phyloP scores from a whole-genome alignment of 2,329 filamentous ascomycete species.

The Fusarium sp. region DNA sequence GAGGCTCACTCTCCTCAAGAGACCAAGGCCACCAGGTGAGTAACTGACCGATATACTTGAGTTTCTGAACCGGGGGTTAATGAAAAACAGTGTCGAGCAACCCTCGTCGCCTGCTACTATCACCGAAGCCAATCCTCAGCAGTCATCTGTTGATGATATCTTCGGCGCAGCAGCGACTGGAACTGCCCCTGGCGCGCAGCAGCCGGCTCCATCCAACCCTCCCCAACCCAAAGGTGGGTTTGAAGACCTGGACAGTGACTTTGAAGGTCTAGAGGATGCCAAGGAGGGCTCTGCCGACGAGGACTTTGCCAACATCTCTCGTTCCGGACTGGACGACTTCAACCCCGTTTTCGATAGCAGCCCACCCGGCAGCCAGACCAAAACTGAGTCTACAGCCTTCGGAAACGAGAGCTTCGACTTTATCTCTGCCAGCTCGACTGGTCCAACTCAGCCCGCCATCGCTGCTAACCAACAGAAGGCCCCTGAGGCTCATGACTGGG shows the following conservation, averaged over 20 bases:
- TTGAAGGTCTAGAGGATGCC: slow-evolving; percentile 84
- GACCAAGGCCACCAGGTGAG: slow-evolving; percentile 42
- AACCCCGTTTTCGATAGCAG: slow-evolving; percentile 83
- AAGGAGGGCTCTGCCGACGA: slow-evolving; percentile 83
- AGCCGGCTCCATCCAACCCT: slow-evolving; percentile 47
- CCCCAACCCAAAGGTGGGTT: slow-evolving; percentile 63
- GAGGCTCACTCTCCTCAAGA: slow-evolving; percentile 36
- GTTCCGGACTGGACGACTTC: slow-evolving; percentile 78
- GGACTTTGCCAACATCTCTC: slow-evolving; percentile 78
- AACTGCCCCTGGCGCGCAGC: slow-evolving; percentile 42
- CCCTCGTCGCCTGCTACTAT: slow-evolving; percentile 47
- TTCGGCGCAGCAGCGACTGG: slow-evolving; percentile 50
- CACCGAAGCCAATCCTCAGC: slow-evolving; percentile 40
- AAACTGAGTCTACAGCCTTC: slow-evolving; percentile 63
- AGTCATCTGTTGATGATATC: slow-evolving; percentile 54
- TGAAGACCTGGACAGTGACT: slow-evolving; percentile 81
- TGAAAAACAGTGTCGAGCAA: slow-evolving; percentile 41
- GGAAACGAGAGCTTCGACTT: slow-evolving; percentile 68
- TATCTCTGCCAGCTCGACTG: slow-evolving; percentile 52
- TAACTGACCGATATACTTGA: background rate
- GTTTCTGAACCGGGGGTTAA: slow-evolving; percentile 15
- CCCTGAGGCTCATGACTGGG: slow-evolving; percentile 81
- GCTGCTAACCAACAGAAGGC: slow-evolving; percentile 40
- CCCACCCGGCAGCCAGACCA: slow-evolving; percentile 62
- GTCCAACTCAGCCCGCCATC: slow-evolving; percentile 50